These are phyloP conservation scores for Pseudomonodictys pantanalensis DNA, from an alignment of 495 filamentous ascomycete species.

Conservation along the genomic window DNA sequence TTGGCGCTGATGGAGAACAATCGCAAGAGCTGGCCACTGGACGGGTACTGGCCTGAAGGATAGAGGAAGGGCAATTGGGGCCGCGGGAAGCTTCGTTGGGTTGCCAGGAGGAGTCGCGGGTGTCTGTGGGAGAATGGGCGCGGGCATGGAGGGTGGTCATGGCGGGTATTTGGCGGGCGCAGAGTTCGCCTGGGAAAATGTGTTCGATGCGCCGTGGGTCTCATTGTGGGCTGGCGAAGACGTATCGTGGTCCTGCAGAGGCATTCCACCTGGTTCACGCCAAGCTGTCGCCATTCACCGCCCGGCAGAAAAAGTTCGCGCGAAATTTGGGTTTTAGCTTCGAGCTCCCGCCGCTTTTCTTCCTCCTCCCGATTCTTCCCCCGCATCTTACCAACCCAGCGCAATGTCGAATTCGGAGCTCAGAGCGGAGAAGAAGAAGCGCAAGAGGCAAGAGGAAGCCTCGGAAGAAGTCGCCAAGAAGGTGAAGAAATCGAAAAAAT, in stretches of 20 bases:
- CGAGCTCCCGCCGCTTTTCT: not conserved
- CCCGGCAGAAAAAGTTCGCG: slow-evolving; percentile 29
- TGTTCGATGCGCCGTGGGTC: slow-evolving; percentile 14
- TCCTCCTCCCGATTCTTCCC: not conserved
- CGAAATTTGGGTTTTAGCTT: not conserved
- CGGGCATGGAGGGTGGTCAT: slow-evolving; percentile 8
- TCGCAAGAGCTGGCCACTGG: slow-evolving; percentile 56
- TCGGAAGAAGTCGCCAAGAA: slow-evolving; percentile 1
- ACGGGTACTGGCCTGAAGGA: slow-evolving; percentile 46
- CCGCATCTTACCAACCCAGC: not conserved
- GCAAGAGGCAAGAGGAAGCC: slow-evolving; percentile 18
- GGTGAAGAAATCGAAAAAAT: slow-evolving; percentile 29
- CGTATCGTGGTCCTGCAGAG: not conserved
- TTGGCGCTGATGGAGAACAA: slow-evolving; percentile 66
- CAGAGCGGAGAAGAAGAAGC: slow-evolving; percentile 12
- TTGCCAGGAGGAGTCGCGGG: slow-evolving; percentile 47
- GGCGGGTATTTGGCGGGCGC: slow-evolving; percentile 5
- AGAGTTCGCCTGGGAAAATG: slow-evolving; percentile 6
- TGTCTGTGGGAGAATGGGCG: slow-evolving; percentile 31
- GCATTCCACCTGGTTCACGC: not conserved
- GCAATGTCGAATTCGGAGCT: slow-evolving; percentile 9
- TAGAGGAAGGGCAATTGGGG: slow-evolving; percentile 79
- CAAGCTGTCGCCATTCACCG: slow-evolving; percentile 17
- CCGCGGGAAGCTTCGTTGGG: slow-evolving; percentile 47
- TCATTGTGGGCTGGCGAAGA: slow-evolving; percentile 19